Evolutionary conservation across 371 early-diverging fungal genomes (phyloP), one percentile per base, ranked within the genome.

Genomic region (Cokeromyces recurvatus): DNA sequence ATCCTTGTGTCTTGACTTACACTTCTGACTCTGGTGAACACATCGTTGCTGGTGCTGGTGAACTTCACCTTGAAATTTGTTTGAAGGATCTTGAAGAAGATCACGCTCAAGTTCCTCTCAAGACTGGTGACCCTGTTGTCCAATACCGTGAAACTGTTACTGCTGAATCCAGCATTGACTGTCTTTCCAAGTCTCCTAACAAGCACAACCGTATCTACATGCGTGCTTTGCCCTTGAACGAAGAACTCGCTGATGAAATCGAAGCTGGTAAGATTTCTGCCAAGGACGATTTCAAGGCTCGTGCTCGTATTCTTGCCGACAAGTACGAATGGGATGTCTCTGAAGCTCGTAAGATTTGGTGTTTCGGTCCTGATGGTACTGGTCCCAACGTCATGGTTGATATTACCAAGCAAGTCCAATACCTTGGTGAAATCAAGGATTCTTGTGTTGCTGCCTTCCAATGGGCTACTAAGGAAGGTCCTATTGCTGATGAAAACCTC

Each of bases 141-240:
- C 88, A 85, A 52, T 99, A 97, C 87, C 86, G 95, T 78, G 98
- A 98, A 76, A 98, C 98, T 22, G 89, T 96, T 67, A 79, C 78
- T 59, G 79, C 85, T 53, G 92, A 91, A 74, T 95, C 96, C 19
- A 63, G 68, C 61, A 79, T 89, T 46, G 70, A 71, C 51, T 86
- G 89, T 53, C 75, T 98, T 66, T 91, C 97, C 78, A 99, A 99
- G 87, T 98, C 99, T 48, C 96, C 99, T 70, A 99, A 99, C 94
- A 99, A 98, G 88, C 99, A 99, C 87, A 99, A 99, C 90, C 98
- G 99, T 93, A 87, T 99, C 79, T 98, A 88, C 86, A 92, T 99
- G 98, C 94, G 86, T 69, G 97, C 99, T 36, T 46, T 59, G 32
- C 99, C 99, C 38, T 53, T 99, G 37, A 79, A 79, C 36, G 94